Evolutionary conservation across 1,284 basidiomycete genomes (phyloP), one percentile per base, ranked within the genome.

Genomic region (Fomitopsis betulina): DNA sequence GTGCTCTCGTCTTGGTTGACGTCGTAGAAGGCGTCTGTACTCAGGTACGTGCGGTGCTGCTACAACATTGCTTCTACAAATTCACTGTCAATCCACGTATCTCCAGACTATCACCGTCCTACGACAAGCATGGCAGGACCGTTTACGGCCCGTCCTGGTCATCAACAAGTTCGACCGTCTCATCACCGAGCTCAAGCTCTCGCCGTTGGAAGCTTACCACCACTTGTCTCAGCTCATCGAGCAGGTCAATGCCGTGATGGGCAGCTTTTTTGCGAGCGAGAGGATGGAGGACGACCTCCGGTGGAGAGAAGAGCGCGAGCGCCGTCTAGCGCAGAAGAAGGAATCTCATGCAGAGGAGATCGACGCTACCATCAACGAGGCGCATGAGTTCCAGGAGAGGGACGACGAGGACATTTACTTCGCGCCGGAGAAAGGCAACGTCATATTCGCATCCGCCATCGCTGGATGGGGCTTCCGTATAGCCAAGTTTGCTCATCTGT

Each of bases 341-440:
- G 89, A 87, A 58, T 77, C 76, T 12, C 78, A 80, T 58, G 87
- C 84, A n/a, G 84, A 86, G 39, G 83, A 87, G 65, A 79, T 80
- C 13, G 87, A 88, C 57, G 82, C 83, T 0, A 72, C 77, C 2
- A 79, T 79, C 23, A 81, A 83, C 62, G 81, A 83, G 35, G 76
- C 70, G 0, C 83, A 84, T 23, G 83, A 81, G 43, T 97, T 90
- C 71, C 87, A 94, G 67, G 97, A 99, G 74, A 92, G 92, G 68
- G 96, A 98, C 68, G 97, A 99, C 68, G 93, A 96, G 71, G 95
- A 97, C 71, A 88, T 99, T 58, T 99, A 99, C 75, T 99, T 99
- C 68, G 93, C 95, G 2, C 97, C 97, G 0, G 92, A 96, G 68
- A 85, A 87, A 59, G 97, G 97, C 23, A 99, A 98, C 69, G 97